phyloP scores from a whole-genome alignment of 129 eudicot genomes.

The Flaveria brownii region DNA sequence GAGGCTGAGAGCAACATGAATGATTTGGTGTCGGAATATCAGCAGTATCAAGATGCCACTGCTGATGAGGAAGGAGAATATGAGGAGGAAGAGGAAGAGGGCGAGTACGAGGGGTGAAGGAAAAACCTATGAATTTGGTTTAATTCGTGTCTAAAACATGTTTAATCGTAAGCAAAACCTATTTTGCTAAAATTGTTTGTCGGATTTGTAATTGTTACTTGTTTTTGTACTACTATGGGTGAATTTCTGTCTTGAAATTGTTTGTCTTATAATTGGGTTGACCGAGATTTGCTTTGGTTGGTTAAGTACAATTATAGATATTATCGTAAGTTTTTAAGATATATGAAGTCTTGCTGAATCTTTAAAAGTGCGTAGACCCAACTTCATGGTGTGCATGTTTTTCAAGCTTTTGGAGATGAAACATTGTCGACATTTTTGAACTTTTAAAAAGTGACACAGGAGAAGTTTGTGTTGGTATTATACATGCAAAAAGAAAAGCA shows the following conservation, averaged over 20 bases:
- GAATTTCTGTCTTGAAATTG: neutral
- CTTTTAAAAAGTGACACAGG: too few species aligned
- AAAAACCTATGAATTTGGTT: neutral
- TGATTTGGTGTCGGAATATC: slow-evolving; percentile 57
- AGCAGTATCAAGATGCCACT: slow-evolving; percentile 67
- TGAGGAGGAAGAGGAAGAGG: slow-evolving; percentile 46
- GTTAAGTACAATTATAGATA: too few species aligned
- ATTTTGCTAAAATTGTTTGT: neutral
- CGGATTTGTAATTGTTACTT: neutral
- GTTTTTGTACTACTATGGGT: neutral
- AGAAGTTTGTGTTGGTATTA: too few species aligned
- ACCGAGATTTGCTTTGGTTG: too few species aligned
- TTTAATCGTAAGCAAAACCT: neutral
- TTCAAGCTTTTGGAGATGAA: neutral
- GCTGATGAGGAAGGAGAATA: slow-evolving; percentile 52
- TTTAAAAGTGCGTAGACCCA: neutral
- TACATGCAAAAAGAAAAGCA: too few species aligned
- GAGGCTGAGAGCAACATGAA: slow-evolving; percentile 63
- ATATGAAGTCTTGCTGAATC: neutral
- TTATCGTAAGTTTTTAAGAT: too few species aligned
- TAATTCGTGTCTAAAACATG: neutral
- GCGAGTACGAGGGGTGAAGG: slow-evolving; percentile 19
- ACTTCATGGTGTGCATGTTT: neutral
- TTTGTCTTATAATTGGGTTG: neutral
- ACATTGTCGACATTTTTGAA: neutral